phyloP scores from a whole-genome alignment of 352 stramenopile genomes.

The Phytophthora boehmeriae region DNA sequence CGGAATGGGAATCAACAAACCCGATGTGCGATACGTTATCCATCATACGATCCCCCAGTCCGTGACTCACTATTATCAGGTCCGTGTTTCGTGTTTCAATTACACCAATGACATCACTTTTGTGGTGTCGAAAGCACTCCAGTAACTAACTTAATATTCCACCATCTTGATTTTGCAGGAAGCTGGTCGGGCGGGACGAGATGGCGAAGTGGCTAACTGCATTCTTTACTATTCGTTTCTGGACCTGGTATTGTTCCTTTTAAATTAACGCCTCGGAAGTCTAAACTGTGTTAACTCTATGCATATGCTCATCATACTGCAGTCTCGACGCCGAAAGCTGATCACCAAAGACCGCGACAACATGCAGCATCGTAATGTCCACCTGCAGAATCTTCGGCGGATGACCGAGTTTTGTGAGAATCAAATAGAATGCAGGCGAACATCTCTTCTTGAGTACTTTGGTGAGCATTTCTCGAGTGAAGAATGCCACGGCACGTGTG shows the following conservation, averaged over 20 bases:
- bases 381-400: conserved; percentile 80
- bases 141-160: neutral
- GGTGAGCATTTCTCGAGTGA: conserved; percentile 86
- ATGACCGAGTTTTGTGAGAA: conserved; percentile 92
- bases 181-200: conserved; percentile 80
- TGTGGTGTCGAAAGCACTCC: neutral
- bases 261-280: conserved; percentile 1
- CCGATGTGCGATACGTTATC: conserved; percentile 89
- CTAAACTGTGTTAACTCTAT: neutral
- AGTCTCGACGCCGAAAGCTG: conserved; percentile 72
- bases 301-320: neutral
- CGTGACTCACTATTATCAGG: conserved; percentile 91
- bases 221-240: conserved; percentile 89
- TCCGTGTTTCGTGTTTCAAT: conserved; percentile 19
- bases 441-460: conserved; percentile 87
- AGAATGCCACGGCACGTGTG: conserved; percentile 77
- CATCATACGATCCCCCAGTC: conserved; percentile 89
- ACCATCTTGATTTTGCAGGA: conserved; percentile 48
- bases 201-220: conserved; percentile 83
- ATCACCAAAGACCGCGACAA: conserved; percentile 87
- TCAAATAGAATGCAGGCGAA: conserved; percentile 85
- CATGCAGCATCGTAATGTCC: conserved; percentile 77
- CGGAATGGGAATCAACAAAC: conserved; percentile 92
- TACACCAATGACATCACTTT: neutral
- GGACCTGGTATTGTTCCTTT: conserved; percentile 61